Percentiles rank a stretch among this genome's conserved stretches.
phyloP scores from a whole-genome alignment of 2,329 filamentous ascomycete species.

The Ceratocystis alfenasii region DNA sequence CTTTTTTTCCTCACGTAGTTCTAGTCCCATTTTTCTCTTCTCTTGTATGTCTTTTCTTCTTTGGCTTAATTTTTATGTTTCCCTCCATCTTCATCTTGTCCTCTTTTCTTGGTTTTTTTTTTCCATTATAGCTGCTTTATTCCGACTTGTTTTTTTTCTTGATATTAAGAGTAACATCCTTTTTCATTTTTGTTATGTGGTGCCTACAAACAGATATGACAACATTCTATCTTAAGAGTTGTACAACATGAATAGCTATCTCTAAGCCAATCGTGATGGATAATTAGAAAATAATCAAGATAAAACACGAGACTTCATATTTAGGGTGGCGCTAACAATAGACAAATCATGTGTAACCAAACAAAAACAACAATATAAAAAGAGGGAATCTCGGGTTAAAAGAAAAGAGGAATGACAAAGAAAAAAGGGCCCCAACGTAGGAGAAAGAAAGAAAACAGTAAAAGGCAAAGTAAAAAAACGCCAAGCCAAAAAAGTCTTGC shows the following conservation, averaged over 20 bases:
- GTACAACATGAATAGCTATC: constrained; percentile 1
- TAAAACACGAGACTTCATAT: constrained; percentile 12
- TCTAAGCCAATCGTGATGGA: background rate
- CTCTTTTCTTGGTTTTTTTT: background rate
- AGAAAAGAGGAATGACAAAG: background rate
- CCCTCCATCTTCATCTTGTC: background rate
- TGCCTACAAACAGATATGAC: background rate
- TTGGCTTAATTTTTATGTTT: too few relatives aligned
- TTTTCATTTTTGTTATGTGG: background rate
- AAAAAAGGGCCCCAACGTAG: constrained; percentile 7
- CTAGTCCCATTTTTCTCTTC: background rate
- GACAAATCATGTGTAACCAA: background rate
- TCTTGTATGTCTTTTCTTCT: background rate
- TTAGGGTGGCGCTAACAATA: background rate
- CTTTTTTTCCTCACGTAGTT: background rate
- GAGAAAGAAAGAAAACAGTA: constrained; percentile 16
- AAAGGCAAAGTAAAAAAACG: background rate
- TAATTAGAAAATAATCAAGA: constrained; percentile 10
- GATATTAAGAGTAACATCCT: background rate
- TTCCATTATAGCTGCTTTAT: background rate
- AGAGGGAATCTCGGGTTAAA: background rate
- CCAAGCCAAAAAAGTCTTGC: background rate
- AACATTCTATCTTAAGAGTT: background rate
- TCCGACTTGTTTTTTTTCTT: background rate
- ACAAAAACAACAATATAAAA: background rate